Evolutionary conservation across 2,329 filamentous ascomycete species (phyloP), one percentile per base, ranked within the genome.

Genomic region (Microdochium bolleyi): DNA sequence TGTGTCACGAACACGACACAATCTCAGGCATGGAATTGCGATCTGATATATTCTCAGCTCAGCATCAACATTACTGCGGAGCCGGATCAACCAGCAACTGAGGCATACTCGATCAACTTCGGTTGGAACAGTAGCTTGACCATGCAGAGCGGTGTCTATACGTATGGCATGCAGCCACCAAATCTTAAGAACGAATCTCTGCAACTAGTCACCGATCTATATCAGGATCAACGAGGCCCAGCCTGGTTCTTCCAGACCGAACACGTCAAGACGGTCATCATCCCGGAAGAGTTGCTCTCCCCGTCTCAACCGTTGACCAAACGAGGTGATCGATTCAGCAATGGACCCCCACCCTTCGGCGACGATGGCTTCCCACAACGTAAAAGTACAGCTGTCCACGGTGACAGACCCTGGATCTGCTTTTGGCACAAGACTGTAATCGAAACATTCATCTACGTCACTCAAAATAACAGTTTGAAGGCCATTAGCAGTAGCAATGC

Each of bases 1-100:
- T 89, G 85, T 62, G 73, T 88, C 55, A 72, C 73, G 30, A 73
- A 85, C 53, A 70, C 75, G 1, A 72, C 65, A 1, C 77, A 84
- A 58, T 69, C 73, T n/a, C 65, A 73, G 50, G 79, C 84, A 1
- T 89, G 85, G 85, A 79, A 73, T 54, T 89, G 85, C 62, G 73
- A 79, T 13, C 71, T 86, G 27, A 68, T 72, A 1, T 70, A 72
- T 48, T 68, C 68, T 5, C 67, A 73, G 48, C 74, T 76, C 50
- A 64, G 69, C 1, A 65, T 82, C 66, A 65, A 68, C 1, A 65
- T 83, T 19, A 57, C 55, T 21, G 60, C 53, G 24, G 56, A 67
- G 3, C 48, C 55, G 2, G 59, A 64, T 14, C 61, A 57, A 50
- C 58, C 58, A 16, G 59, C 58, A 44, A 67, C 61, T 22, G 60